Percentiles rank a stretch among this genome's conserved stretches.
These are phyloP conservation scores for Discostella stelligera DNA, from an alignment of 352 stramenopile species.

Conservation along the genomic window DNA sequence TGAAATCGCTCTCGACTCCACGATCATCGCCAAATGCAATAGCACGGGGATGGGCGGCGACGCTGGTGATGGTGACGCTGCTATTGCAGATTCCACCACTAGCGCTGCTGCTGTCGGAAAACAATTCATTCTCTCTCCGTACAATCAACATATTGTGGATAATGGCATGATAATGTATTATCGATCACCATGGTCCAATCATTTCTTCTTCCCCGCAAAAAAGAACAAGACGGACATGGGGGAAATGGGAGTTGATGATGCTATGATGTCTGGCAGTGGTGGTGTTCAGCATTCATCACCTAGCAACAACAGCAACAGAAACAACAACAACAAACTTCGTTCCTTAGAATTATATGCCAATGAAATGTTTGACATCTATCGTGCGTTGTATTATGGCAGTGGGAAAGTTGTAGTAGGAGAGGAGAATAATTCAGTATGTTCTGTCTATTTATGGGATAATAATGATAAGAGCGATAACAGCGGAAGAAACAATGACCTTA, in stretches of 20 bases:
- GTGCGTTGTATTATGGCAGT: background rate
- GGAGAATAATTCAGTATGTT: background rate
- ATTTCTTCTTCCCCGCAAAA: background rate
- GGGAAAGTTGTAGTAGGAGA: too few species aligned
- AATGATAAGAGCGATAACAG: background rate
- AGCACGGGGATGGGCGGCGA: background rate
- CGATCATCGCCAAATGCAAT: background rate
- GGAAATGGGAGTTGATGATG: background rate
- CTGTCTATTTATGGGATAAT: background rate
- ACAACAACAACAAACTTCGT: background rate
- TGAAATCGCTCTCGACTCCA: background rate
- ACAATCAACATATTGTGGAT: background rate
- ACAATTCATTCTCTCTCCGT: background rate
- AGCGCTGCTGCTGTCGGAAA: background rate
- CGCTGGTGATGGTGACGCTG: background rate
- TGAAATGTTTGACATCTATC: background rate
- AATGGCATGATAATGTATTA: background rate
- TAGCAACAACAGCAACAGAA: background rate
- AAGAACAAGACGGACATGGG: too few species aligned
- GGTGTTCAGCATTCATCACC: too few species aligned
- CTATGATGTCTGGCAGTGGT: too few species aligned
- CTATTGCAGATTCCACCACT: background rate
- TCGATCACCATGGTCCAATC: background rate
- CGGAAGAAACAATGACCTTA: background rate
- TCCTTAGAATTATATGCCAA: background rate